These are phyloP conservation scores for Patellifolia procumbens DNA, from an alignment of 179 eudicot species.

Conservation along the genomic window DNA sequence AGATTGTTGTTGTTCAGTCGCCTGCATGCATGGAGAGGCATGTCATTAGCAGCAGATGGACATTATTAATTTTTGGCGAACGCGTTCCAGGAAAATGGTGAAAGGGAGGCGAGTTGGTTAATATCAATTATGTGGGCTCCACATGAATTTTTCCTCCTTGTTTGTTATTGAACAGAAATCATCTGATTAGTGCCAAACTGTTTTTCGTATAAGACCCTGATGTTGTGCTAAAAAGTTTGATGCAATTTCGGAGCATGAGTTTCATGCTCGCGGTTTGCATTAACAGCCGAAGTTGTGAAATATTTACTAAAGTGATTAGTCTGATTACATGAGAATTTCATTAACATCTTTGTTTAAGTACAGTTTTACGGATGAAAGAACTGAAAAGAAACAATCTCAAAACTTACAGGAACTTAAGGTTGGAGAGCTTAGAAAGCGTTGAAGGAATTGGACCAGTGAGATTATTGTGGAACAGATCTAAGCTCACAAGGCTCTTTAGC, in stretches of 20 bases:
- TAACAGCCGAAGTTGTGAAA: background rate
- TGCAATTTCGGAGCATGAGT: background rate
- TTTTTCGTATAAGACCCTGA: background rate
- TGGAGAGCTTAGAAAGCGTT: slow-evolving; percentile 55
- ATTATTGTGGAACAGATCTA: slow-evolving; percentile 67
- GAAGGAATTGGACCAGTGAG: slow-evolving; percentile 67
- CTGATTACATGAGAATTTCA: background rate
- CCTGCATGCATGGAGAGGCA: slow-evolving; percentile 32
- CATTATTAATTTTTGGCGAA: background rate
- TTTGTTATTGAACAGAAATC: too few relatives aligned
- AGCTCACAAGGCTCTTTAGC: slow-evolving; percentile 65
- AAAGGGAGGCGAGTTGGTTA: too few relatives aligned
- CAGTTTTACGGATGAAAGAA: background rate
- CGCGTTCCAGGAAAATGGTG: too few relatives aligned
- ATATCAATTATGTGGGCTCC: too few relatives aligned
- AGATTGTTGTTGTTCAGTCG: slow-evolving; percentile 58
- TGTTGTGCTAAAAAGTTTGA: background rate
- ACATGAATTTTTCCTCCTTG: too few relatives aligned
- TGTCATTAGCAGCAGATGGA: background rate
- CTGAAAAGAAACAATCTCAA: background rate
- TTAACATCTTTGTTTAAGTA: background rate
- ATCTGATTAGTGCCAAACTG: background rate
- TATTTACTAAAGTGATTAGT: background rate
- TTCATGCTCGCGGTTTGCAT: background rate
- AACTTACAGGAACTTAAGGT: slow-evolving; percentile 65